Evolutionary conservation across 257 asterid genomes (phyloP).

Genomic region (Jaltomata sinuosa): DNA sequence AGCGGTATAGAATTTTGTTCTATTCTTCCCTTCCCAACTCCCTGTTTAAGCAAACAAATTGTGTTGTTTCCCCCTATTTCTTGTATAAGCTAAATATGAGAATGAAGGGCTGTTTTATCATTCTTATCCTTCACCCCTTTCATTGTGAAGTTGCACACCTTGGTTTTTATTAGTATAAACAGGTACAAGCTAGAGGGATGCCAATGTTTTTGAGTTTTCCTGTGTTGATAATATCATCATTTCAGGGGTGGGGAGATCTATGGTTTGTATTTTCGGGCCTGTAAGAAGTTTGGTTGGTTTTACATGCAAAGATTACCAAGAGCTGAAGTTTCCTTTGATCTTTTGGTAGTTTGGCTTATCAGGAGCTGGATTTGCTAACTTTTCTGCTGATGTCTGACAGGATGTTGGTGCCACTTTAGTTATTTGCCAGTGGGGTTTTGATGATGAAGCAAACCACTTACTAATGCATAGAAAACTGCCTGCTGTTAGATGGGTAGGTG

Average conservation of each 20-base stretch:
- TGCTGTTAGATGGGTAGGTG: slow-evolving; percentile 59
- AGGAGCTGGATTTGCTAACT: background rate
- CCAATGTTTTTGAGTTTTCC: background rate
- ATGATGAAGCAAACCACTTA: too few relatives aligned
- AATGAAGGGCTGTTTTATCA: background rate
- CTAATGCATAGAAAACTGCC: too few relatives aligned
- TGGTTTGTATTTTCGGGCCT: background rate
- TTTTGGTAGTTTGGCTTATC: background rate
- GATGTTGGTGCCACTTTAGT: too few relatives aligned
- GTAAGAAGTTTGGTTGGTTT: background rate
- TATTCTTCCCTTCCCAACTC: background rate
- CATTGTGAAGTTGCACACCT: background rate
- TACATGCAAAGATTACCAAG: background rate
- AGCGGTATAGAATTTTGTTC: background rate
- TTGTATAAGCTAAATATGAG: background rate
- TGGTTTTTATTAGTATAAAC: background rate
- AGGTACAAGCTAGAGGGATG: background rate
- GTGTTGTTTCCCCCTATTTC: background rate
- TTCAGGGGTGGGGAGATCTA: background rate
- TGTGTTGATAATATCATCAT: background rate
- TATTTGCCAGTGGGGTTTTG: too few relatives aligned
- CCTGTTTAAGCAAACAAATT: background rate
- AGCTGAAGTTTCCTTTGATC: background rate
- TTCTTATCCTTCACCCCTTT: background rate
- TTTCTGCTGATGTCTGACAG: too few relatives aligned